These are phyloP conservation scores for Sporothrix globosa DNA, from an alignment of 2,329 filamentous ascomycete species.

Conservation along the genomic window DNA sequence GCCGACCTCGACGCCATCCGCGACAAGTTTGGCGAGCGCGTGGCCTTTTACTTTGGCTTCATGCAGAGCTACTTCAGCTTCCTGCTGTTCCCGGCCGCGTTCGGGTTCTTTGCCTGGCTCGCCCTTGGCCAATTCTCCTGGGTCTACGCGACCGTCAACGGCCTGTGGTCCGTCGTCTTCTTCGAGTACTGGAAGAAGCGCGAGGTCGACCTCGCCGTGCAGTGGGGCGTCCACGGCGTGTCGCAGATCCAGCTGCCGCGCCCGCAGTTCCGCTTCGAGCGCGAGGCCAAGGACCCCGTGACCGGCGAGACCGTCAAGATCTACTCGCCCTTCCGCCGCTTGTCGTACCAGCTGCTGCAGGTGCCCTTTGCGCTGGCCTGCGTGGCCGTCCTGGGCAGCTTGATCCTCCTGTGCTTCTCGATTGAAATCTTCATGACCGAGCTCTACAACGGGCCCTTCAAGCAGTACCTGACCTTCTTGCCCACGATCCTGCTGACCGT, in stretches of 20 bases:
- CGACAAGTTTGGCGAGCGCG: constrained; percentile 65
- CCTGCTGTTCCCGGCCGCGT: constrained; percentile 68
- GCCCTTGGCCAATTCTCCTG: constrained; percentile 71
- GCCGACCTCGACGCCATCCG: constrained; percentile 72
- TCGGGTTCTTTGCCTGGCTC: constrained; percentile 70
- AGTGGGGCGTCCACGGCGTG: constrained; percentile 73
- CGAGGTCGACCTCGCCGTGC: constrained; percentile 69
- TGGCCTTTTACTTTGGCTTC: constrained; percentile 83
- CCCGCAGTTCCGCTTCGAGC: constrained; percentile 76
- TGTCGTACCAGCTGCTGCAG: constrained; percentile 77
- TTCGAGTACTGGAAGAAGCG: constrained; percentile 81
- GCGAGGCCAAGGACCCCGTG: constrained; percentile 74
- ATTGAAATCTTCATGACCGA: constrained; percentile 96
- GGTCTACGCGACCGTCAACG: constrained; percentile 67
- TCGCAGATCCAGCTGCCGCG: constrained; percentile 67
- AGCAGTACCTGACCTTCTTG: constrained; percentile 82
- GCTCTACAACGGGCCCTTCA: constrained; percentile 86
- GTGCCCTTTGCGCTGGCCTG: constrained; percentile 82
- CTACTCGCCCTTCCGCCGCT: constrained; percentile 74
- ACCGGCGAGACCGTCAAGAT: constrained; percentile 77
- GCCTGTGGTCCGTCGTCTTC: constrained; percentile 72
- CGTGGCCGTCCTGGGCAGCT: constrained; percentile 69
- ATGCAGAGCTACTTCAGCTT: constrained; percentile 76
- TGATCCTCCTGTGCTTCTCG: constrained; percentile 85
- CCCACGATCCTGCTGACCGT: constrained; percentile 87